Base-by-base conservation (phyloP, 2,329 filamentous ascomycete species). In the Clarireedia homoeocarpa region DNA sequence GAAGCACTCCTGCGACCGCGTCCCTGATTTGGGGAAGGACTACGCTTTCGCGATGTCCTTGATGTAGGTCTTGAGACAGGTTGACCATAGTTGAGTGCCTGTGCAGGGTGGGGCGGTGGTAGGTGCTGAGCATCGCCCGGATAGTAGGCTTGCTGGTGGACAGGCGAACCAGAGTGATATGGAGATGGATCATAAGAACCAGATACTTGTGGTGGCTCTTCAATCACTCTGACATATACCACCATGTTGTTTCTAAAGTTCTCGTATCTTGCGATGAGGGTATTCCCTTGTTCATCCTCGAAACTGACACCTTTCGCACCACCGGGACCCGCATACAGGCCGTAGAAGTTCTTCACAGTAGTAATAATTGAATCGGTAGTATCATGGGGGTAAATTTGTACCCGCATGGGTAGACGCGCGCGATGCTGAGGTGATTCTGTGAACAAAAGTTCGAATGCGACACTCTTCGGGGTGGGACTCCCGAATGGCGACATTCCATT, bases 311-410 rank as follows among this genome's bases (percentile, higher is more conserved):
- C 91, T 70, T 86, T 86, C 64, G 83, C 83, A 64, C 83, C 81
- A 60, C 74, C 74, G 38, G 79, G 77, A 60, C 82, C 85, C 62
- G 92, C 89, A 71, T 96, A 96, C 63, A 99, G 81, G 59, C 94
- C 94, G 70, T 96, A 97, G 75, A 97, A 97, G 77, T 96, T 97
- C 80, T 96, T 97, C 69, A 97, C 92, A 1, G 94, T 97, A 14
- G 91, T 94, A 62, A 97, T 89, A 74, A 99, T 99, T 38, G 91
- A 96, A 70, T 97, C 92, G 23, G 92, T 97, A 52, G 89, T 91
- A 76, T 99, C 94, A 72, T 97, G 91, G 48, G 89, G 89, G 68
- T 87, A 96, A 65, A 99, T 96, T 68, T 95, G 88, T 53, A 92
- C 88, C 67, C 88, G 80, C 82, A 92, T 85, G n/a, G 88, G 88